A percentile compares a stretch with the other conserved stretches of the same genome.
Conservation (phyloP, 1,139 yeast genomes). For the Taphrina wiesneri region DNA sequence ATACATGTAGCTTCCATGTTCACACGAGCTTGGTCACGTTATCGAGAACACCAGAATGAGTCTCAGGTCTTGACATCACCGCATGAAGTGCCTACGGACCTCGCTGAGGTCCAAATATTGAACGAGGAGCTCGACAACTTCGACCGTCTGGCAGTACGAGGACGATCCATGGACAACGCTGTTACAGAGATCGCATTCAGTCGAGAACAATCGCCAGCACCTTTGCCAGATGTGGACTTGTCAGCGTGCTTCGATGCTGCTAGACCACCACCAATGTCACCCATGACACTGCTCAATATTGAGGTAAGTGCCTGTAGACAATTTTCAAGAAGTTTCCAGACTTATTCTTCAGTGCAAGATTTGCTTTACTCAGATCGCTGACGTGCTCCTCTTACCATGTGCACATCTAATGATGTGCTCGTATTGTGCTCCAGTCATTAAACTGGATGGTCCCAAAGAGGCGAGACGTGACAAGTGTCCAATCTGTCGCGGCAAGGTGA, state of each 20-base stretch:
- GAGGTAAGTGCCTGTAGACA: not conserved
- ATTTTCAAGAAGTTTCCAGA: not conserved
- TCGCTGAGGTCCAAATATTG: not conserved
- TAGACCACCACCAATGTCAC: not conserved
- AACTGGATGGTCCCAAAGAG: constrained; percentile 5
- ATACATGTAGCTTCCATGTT: constrained; percentile 9
- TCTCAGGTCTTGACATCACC: not conserved
- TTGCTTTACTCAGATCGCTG: constrained; percentile 17
- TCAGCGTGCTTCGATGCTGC: not conserved
- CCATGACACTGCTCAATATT: not conserved
- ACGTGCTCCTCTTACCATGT: constrained; percentile 9
- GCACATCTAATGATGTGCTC: constrained; percentile 10
- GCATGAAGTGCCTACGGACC: not conserved
- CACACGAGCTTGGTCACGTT: constrained; percentile 14
- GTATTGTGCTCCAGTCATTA: constrained; percentile 5
- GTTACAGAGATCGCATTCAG: not conserved
- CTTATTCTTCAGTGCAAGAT: constrained; percentile 11
- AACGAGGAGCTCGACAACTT: not conserved
- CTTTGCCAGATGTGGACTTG: constrained; percentile 1
- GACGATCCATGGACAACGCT: not conserved
- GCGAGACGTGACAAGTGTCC: constrained; percentile 13
- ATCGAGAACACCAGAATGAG: constrained; percentile 6
- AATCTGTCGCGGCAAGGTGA: constrained; percentile 6
- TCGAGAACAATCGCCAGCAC: constrained; percentile 12
- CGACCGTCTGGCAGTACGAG: not conserved